Conservation (phyloP, 306 rosid genomes). For the Trifolium pratense region DNA sequence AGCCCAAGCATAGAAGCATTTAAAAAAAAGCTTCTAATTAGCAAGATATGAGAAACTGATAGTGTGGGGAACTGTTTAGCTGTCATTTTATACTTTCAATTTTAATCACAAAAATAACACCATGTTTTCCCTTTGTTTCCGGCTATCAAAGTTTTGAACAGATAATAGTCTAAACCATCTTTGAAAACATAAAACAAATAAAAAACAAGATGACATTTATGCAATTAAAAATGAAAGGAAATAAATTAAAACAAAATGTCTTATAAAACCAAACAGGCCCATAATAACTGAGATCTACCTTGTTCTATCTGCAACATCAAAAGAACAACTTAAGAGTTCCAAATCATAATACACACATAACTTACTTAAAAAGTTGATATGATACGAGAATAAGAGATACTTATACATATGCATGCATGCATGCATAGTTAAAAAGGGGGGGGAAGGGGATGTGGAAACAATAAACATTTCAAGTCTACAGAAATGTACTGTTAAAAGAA, state of each 20-base stretch:
- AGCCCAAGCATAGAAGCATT: background rate
- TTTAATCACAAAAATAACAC: background rate
- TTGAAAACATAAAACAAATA: background rate
- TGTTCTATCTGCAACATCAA: constrained; percentile 4
- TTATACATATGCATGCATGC: constrained; percentile 1
- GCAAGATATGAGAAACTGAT: constrained; percentile 1
- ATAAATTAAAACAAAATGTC: background rate
- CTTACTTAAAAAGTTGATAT: background rate
- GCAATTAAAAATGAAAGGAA: background rate
- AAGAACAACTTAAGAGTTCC: background rate
- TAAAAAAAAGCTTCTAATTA: background rate
- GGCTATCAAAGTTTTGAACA: constrained; percentile 1
- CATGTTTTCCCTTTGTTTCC: background rate
- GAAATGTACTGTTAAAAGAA: constrained; percentile 31
- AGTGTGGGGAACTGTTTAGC: background rate
- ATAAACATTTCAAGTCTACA: constrained; percentile 26
- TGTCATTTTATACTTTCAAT: background rate
- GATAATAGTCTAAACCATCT: constrained; percentile 10
- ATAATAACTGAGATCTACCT: background rate
- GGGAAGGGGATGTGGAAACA: constrained; percentile 11
- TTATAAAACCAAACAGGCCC: background rate
- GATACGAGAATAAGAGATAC: background rate
- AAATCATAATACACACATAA: background rate
- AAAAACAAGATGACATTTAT: background rate
- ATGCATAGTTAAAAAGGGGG: background rate